Percentiles rank a stretch among this genome's conserved stretches.
Conservation (phyloP, 2,329 filamentous ascomycete species). For the Westerdykella sp. region DNA sequence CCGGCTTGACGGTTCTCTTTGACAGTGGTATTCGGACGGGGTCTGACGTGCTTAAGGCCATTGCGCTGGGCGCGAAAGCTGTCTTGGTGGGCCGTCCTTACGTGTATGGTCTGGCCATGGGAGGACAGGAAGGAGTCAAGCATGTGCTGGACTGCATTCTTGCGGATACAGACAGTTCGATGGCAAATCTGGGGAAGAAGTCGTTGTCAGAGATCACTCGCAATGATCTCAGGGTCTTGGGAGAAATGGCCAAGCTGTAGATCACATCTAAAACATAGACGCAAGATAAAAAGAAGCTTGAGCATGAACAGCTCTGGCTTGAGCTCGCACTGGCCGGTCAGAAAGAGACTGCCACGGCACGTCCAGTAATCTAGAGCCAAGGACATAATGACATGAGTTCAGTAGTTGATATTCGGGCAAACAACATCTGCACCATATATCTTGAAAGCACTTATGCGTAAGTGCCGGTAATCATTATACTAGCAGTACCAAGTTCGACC, state of each 20-base stretch:
- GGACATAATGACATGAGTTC: no score
- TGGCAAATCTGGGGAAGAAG: slow-evolving; percentile 30
- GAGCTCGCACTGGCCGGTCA: no score
- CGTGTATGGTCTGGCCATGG: slow-evolving; percentile 34
- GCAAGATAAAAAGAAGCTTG: not conserved
- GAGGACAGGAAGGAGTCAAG: slow-evolving; percentile 33
- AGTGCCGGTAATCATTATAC: no score
- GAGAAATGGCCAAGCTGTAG: slow-evolving; percentile 24
- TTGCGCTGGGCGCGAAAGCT: slow-evolving; percentile 34
- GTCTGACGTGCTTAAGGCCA: slow-evolving; percentile 33
- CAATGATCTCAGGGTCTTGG: slow-evolving; percentile 23
- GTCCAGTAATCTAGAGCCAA: no score
- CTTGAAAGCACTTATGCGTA: no score
- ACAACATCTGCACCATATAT: no score
- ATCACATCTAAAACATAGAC: not conserved
- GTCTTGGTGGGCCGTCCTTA: slow-evolving; percentile 34
- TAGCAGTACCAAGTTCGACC: not conserved
- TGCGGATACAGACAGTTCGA: slow-evolving; percentile 29
- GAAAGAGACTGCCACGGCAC: no score
- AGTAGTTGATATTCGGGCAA: no score
- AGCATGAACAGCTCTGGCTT: no score
- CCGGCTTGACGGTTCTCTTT: slow-evolving; percentile 29
- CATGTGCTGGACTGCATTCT: slow-evolving; percentile 33
- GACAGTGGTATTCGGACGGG: slow-evolving; percentile 35
- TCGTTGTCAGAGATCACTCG: slow-evolving; percentile 22